Evolutionary conservation across 164 flowering plant genomes (phyloP).

Genomic region (Vitis amurensis): DNA sequence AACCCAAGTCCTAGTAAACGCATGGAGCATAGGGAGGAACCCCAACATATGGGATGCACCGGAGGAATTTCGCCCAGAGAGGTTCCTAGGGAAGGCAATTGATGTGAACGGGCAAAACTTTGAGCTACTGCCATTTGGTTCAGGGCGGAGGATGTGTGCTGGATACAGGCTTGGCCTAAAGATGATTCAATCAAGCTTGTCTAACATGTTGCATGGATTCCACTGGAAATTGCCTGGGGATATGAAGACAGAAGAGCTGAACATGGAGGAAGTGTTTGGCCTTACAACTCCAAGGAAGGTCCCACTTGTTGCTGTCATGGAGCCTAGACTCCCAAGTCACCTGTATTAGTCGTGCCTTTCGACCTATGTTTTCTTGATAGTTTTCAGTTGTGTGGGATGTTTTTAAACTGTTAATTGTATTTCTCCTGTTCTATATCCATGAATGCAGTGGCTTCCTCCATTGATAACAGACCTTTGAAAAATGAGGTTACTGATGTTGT

Average conservation of each 20-base stretch:
- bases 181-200: background rate
- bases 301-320: background rate
- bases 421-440: too few relatives aligned
- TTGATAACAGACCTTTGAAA: too few relatives aligned
- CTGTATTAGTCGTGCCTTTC: too few relatives aligned
- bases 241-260: background rate
- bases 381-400: too few relatives aligned
- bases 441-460: too few relatives aligned
- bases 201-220: slow-evolving; percentile 12
- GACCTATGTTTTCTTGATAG: too few relatives aligned
- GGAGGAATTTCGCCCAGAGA: background rate
- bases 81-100: background rate
- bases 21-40: background rate
- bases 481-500: too few relatives aligned
- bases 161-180: background rate
- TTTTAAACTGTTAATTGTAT: too few relatives aligned
- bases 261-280: slow-evolving; percentile 11
- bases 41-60: background rate
- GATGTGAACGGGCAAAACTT: background rate
- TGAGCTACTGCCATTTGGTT: background rate
- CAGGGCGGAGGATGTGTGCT: background rate
- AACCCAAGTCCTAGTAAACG: background rate
- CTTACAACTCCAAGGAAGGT: too few relatives aligned
- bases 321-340: background rate
- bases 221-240: slow-evolving; percentile 1